These are phyloP conservation scores for Syzygium syzygioides DNA, from an alignment of 441 rosid genomes.

Conservation along the genomic window DNA sequence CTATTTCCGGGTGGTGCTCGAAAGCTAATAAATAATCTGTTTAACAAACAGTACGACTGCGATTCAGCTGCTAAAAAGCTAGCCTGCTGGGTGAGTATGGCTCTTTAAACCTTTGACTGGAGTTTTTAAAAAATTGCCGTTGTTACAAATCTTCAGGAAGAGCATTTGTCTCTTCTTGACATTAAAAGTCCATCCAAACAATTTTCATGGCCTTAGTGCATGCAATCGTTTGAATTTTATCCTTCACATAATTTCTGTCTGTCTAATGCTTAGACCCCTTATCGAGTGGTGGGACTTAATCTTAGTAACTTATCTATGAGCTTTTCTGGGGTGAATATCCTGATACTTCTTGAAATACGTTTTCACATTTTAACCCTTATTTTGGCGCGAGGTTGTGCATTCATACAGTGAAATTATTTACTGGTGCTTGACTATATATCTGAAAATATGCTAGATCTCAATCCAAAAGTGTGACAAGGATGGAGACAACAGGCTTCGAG, in stretches of 20 bases:
- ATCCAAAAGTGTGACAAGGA: constrained; percentile 92
- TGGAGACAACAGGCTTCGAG: constrained; percentile 92
- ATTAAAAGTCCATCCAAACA: background rate
- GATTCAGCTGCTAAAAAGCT: constrained; percentile 84
- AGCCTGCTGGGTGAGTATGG: constrained; percentile 84
- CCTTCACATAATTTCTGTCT: background rate
- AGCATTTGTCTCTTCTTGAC: background rate
- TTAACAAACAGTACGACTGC: constrained; percentile 57
- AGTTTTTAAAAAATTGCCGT: background rate
- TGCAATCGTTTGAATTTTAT: background rate
- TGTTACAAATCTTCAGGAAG: background rate
- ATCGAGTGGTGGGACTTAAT: background rate
- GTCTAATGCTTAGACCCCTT: background rate
- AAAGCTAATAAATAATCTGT: constrained; percentile 73
- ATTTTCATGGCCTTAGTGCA: background rate
- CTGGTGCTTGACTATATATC: background rate
- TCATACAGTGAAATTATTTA: background rate
- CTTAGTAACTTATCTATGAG: background rate
- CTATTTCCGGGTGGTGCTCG: constrained; percentile 85
- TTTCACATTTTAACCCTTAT: background rate
- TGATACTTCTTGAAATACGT: background rate
- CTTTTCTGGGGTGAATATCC: background rate
- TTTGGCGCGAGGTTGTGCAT: background rate
- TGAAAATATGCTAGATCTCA: constrained; percentile 54
- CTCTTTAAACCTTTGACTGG: background rate